Evolutionary conservation across 2,329 filamentous ascomycete species (phyloP).

Genomic region (Fusarium protoensiforme): DNA sequence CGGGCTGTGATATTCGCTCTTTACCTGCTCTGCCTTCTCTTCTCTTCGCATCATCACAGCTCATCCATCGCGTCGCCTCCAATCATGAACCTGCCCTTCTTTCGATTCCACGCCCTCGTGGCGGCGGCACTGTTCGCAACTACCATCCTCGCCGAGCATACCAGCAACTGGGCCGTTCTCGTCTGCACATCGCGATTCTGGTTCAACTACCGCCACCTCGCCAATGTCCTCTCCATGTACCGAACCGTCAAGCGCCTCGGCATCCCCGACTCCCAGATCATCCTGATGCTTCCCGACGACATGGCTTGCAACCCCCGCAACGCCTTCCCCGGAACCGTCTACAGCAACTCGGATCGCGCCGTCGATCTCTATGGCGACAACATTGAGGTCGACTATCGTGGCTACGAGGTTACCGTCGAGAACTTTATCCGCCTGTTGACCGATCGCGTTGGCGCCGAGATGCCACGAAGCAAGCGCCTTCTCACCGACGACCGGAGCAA

Average conservation of each 20-base stretch:
- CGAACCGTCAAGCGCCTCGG: slow-evolving; percentile 97
- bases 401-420: slow-evolving; percentile 98
- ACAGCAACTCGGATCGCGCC: slow-evolving; percentile 96
- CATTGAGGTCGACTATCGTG: slow-evolving; percentile 98
- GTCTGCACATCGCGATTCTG: slow-evolving; percentile 98
- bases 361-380: slow-evolving; percentile 98
- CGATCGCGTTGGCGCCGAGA: slow-evolving; percentile 92
- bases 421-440: slow-evolving; percentile 97
- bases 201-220: slow-evolving; percentile 99
- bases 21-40: slow-evolving; percentile 13
- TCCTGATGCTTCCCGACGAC: slow-evolving; percentile 99
- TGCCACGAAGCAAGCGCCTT: slow-evolving; percentile 92
- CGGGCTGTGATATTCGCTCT: slow-evolving; percentile 22
- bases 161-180: slow-evolving; percentile 99
- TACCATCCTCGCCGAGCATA: slow-evolving; percentile 76
- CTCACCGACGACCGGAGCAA: slow-evolving; percentile 96
- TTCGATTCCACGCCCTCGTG: slow-evolving; percentile 61
- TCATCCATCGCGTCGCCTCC: slow-evolving; percentile 4
- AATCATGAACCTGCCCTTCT: slow-evolving; percentile 62
- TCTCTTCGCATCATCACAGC: slow-evolving; percentile 10
- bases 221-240: slow-evolving; percentile 97
- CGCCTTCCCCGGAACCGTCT: slow-evolving; percentile 96
- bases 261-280: slow-evolving; percentile 98
- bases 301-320: slow-evolving; percentile 99
- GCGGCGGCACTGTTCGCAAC: slow-evolving; percentile 60